These are phyloP conservation scores for Coccomyxa sp. DNA, from an alignment of 139 green algal species.

Conservation along the genomic window DNA sequence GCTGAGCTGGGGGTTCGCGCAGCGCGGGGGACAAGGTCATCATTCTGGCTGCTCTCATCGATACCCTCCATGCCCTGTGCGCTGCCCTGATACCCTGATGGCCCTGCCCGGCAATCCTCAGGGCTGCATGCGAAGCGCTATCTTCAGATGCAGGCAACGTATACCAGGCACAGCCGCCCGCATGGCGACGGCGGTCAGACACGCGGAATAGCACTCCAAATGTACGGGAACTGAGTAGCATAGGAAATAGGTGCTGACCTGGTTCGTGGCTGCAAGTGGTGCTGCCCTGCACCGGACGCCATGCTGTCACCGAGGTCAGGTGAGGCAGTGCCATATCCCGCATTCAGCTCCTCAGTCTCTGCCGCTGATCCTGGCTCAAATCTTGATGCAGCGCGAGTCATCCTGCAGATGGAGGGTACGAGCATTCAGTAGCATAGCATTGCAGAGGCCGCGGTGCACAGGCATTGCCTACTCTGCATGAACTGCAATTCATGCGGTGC, in stretches of 20 bases:
- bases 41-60: constrained; percentile 29
- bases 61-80: constrained; percentile 8
- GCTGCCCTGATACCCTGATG: background rate
- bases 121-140: background rate
- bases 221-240: no score
- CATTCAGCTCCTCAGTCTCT: background rate
- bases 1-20: no score
- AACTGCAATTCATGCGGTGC: no score
- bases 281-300: background rate
- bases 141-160: no score
- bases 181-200: no score
- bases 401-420: no score
- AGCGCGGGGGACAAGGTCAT: background rate
- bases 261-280: background rate
- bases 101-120: background rate
- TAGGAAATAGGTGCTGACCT: no score
- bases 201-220: no score
- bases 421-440: no score
- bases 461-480: no score
- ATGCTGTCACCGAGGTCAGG: background rate
- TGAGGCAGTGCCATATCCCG: background rate
- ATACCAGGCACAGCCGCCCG: no score
- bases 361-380: background rate
- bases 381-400: background rate
- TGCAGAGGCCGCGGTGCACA: no score